A percentile compares a stretch with the other conserved stretches of the same genome.
phyloP scores from a whole-genome alignment of 1,284 basidiomycete genomes.

The Neotropicomus parvogracilis region DNA sequence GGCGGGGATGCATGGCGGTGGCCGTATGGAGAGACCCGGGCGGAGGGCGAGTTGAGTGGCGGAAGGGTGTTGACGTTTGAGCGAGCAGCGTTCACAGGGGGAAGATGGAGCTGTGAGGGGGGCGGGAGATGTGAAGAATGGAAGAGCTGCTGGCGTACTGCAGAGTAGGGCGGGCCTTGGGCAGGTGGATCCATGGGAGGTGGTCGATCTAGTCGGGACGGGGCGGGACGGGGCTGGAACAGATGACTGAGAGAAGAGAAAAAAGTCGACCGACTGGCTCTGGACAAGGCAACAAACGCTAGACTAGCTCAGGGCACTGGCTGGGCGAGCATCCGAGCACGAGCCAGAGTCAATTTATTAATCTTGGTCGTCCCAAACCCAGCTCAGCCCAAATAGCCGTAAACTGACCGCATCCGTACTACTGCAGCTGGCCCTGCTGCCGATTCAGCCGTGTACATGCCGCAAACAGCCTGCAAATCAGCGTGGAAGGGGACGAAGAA shows the following conservation, averaged over 20 bases:
- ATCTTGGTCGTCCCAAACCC: slow-evolving; percentile 19
- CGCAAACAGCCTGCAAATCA: background rate
- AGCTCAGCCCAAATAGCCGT: slow-evolving; percentile 25
- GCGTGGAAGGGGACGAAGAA: background rate
- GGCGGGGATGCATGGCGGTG: slow-evolving; percentile 30
- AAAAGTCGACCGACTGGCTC: background rate
- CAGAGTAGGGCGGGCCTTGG: slow-evolving; percentile 24
- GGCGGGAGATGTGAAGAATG: slow-evolving; percentile 44
- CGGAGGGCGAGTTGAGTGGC: slow-evolving; percentile 31
- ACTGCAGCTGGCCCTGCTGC: too few relatives aligned
- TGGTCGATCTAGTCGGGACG: slow-evolving; percentile 1
- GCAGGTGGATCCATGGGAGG: slow-evolving; percentile 21
- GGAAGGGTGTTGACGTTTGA: slow-evolving; percentile 38
- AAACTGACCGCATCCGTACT: slow-evolving; percentile 19
- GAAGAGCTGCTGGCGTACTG: slow-evolving; percentile 32
- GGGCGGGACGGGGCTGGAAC: slow-evolving; percentile 7
- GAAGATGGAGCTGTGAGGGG: slow-evolving; percentile 43
- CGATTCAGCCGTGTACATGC: slow-evolving; percentile 2
- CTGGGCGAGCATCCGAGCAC: slow-evolving; percentile 17
- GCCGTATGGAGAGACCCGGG: slow-evolving; percentile 23
- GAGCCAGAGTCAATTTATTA: slow-evolving; percentile 24
- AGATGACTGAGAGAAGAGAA: background rate
- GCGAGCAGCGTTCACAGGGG: slow-evolving; percentile 34
- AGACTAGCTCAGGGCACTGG: slow-evolving; percentile 2
- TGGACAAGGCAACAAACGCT: slow-evolving; percentile 2